Conservation (phyloP, 192 early-diverging fungal species). For the Allomyces macrogynus region DNA sequence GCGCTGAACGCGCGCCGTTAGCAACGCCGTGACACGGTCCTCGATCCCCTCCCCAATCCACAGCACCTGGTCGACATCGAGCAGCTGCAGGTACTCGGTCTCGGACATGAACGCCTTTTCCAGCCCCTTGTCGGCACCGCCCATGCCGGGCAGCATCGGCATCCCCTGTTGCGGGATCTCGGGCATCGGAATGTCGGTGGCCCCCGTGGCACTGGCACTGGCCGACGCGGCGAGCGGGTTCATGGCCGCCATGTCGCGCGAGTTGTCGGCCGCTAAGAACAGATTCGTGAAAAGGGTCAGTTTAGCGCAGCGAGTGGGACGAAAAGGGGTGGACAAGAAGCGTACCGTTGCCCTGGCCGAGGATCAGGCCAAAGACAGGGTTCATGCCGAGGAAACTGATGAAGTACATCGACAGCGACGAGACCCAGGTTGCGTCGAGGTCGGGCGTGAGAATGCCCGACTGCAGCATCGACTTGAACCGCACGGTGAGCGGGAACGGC, state of each 20-base stretch:
- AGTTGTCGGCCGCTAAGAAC: neutral
- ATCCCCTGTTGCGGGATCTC: neutral
- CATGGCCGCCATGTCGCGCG: neutral
- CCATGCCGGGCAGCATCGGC: neutral
- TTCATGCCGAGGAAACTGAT: slow-evolving; percentile 87
- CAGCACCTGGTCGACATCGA: neutral
- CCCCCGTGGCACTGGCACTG: neutral
- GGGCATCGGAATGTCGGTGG: neutral
- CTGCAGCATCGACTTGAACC: slow-evolving; percentile 97
- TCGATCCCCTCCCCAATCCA: neutral
- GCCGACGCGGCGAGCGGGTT: neutral
- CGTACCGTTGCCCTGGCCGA: slow-evolving; percentile 71
- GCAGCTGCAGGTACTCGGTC: neutral
- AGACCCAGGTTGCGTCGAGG: slow-evolving; percentile 97
- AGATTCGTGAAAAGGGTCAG: neutral
- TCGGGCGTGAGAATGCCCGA: slow-evolving; percentile 81
- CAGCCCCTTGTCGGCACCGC: neutral
- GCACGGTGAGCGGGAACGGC: slow-evolving; percentile 84
- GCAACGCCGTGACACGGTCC: neutral
- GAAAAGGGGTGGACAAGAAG: neutral
- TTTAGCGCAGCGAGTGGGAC: neutral
- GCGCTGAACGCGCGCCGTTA: neutral
- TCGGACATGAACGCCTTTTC: neutral
- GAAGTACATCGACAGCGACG: slow-evolving; percentile 96
- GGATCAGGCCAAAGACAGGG: slow-evolving; percentile 73